Evolutionary conservation across 1,284 basidiomycete species (phyloP), one percentile per base, ranked within the genome.

Genomic region (Puccinia triticina): DNA sequence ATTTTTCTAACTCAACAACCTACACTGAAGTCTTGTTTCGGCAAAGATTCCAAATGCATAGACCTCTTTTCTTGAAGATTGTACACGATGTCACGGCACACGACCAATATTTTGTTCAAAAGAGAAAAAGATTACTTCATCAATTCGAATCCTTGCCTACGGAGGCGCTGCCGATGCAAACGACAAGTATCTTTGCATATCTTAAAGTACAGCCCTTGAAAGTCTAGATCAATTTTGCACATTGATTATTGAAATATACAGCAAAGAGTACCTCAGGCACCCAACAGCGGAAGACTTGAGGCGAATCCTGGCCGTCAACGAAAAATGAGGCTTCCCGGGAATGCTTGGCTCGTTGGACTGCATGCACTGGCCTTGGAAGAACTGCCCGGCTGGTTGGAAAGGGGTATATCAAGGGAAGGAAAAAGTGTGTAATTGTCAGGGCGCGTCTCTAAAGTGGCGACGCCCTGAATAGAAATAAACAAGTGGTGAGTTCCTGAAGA

Each of bases 331-430:
- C 2, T 74, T 74, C 23, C 72, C 72, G 8, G 46, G 72, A 8
- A 50, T 48, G 40, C 40, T 50, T 32, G 72, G 72, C 3, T 50
- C 43, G 2, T 12, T 74, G 8, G 72, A 74, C 34, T 74, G 72
- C 29, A 74, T 74, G 72, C 72, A 74, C 48, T 74, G 72, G 72
- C 21, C 5, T 11, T 74, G 72, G 72, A 74, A 74, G 46, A 74
- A 74, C 26, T 74, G 72, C 72, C 72, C 72, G 2, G 2, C 23
- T 48, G 72, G 11, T 10, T 74, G 40, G 72, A 37, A n/a, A 74
- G 72, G 48, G 2, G 46, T 55, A 16, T 74, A 53, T 53, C 23
- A 55, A 50, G 72, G 72, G 12, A 74, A 74, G 26, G 72, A 74
- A 34, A 64, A 64, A 23, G 61, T 64, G 11, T 37, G 61, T 23